phyloP scores from a whole-genome alignment of 2,329 filamentous ascomycete genomes.

The Cercospora citrullina region DNA sequence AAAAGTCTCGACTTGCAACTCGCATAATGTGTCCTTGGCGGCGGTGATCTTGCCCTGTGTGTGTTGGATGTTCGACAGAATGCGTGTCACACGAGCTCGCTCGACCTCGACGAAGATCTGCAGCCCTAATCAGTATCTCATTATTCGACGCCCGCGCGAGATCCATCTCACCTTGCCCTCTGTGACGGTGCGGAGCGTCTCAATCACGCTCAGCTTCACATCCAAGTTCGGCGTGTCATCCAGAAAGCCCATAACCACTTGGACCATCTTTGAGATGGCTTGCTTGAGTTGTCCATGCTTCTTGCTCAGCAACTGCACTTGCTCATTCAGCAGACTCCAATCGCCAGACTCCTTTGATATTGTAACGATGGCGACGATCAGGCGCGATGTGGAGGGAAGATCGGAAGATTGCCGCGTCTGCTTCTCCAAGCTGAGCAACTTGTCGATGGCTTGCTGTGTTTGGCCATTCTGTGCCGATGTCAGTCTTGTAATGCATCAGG shows the following conservation, averaged over 20 bases:
- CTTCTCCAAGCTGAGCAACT: conserved; percentile 89
- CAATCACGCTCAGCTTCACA: conserved; percentile 88
- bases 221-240: conserved; percentile 81
- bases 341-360: conserved; percentile 91
- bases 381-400: conserved; percentile 87
- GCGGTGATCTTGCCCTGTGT: conserved; percentile 86
- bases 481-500: background rate
- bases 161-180: conserved; percentile 74
- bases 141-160: background rate
- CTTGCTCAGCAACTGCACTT: conserved; percentile 93
- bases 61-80: conserved; percentile 97
- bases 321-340: conserved; percentile 94
- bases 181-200: conserved; percentile 91
- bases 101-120: conserved; percentile 98
- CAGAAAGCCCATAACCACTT: conserved; percentile 89
- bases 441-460: conserved; percentile 85
- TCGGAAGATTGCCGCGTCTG: conserved; percentile 97
- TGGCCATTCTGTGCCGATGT: conserved; percentile 59
- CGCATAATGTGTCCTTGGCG: conserved; percentile 89
- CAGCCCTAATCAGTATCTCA: conserved; percentile 15
- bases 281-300: conserved; percentile 99
- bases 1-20: conserved; percentile 98
- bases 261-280: conserved; percentile 98
- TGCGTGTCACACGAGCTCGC: conserved; percentile 89
- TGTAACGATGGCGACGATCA: conserved; percentile 85